Evolutionary conservation across 371 early-diverging fungal species (phyloP).

Genomic region (Mortierella sp.): DNA sequence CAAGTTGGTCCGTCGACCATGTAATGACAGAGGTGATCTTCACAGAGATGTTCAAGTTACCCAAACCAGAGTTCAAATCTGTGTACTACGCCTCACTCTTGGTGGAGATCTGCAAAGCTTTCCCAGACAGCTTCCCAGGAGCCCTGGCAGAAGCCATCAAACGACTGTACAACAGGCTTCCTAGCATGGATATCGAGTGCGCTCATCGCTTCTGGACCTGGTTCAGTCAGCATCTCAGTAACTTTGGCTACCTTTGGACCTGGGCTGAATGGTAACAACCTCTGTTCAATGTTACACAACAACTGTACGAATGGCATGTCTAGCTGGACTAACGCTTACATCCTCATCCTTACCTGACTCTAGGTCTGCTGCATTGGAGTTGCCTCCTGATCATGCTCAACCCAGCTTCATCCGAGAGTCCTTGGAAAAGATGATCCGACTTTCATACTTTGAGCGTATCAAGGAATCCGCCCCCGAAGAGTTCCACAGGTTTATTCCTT

Average conservation of each 20-base stretch:
- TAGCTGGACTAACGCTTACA: no score
- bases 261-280: slow-evolving; percentile 84
- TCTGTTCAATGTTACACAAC: no score
- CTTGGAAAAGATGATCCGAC: slow-evolving; percentile 78
- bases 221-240: slow-evolving; percentile 93
- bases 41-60: slow-evolving; percentile 77
- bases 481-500: slow-evolving; percentile 70
- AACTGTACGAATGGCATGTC: no score
- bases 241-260: slow-evolving; percentile 92
- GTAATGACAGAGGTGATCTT: slow-evolving; percentile 59
- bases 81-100: slow-evolving; percentile 87
- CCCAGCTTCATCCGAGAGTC: slow-evolving; percentile 83
- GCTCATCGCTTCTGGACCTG: slow-evolving; percentile 82
- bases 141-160: slow-evolving; percentile 64
- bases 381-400: slow-evolving; percentile 62
- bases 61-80: slow-evolving; percentile 68
- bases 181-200: slow-evolving; percentile 88
- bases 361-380: slow-evolving; percentile 59
- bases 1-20: slow-evolving; percentile 41
- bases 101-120: slow-evolving; percentile 84
- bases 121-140: slow-evolving; percentile 71
- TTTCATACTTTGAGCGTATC: slow-evolving; percentile 92
- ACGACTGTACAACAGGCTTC: slow-evolving; percentile 70
- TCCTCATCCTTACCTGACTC: no score
- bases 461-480: slow-evolving; percentile 78